A percentile compares a stretch with the other conserved stretches of the same genome.
These are phyloP conservation scores for Cetraspora pellucida DNA, from an alignment of 192 early-diverging fungal species.

Conservation along the genomic window DNA sequence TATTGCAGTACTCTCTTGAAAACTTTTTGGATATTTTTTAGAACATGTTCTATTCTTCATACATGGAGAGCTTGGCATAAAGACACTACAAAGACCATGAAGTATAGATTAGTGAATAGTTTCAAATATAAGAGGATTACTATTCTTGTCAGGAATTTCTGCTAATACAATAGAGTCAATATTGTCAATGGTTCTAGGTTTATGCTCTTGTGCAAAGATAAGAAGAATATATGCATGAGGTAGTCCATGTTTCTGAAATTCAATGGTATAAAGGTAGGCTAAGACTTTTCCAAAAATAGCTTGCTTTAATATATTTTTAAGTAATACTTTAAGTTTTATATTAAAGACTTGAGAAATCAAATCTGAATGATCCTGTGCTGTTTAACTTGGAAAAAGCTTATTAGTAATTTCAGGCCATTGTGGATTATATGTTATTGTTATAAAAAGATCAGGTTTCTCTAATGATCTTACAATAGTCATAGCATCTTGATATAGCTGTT, in stretches of 20 bases:
- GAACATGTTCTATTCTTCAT: constrained; percentile 39
- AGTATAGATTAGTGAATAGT: constrained; percentile 24
- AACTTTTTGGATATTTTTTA: constrained; percentile 37
- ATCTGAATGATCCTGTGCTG: constrained; percentile 34
- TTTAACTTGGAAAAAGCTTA: constrained; percentile 25
- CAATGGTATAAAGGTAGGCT: not conserved
- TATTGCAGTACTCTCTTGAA: constrained; percentile 17
- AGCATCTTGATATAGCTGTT: constrained; percentile 32
- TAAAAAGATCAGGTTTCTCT: constrained; percentile 46
- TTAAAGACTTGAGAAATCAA: constrained; percentile 31
- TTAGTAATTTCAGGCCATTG: constrained; percentile 34
- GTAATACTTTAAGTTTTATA: constrained; percentile 32
- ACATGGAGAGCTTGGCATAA: constrained; percentile 36
- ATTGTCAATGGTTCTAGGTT: constrained; percentile 26
- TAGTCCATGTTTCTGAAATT: constrained; percentile 45
- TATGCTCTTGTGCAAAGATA: constrained; percentile 32
- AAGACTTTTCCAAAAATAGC: constrained; percentile 34
- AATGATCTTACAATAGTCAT: constrained; percentile 35
- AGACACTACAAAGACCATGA: constrained; percentile 39
- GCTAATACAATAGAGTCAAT: constrained; percentile 38
- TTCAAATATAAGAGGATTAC: constrained; percentile 21
- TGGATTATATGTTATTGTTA: constrained; percentile 44
- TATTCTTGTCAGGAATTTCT: constrained; percentile 38
- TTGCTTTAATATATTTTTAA: constrained; percentile 30
- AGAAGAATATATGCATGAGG: constrained; percentile 47